Base-by-base conservation (phyloP, 306 rosid genomes). In the Inga oerstediana region DNA sequence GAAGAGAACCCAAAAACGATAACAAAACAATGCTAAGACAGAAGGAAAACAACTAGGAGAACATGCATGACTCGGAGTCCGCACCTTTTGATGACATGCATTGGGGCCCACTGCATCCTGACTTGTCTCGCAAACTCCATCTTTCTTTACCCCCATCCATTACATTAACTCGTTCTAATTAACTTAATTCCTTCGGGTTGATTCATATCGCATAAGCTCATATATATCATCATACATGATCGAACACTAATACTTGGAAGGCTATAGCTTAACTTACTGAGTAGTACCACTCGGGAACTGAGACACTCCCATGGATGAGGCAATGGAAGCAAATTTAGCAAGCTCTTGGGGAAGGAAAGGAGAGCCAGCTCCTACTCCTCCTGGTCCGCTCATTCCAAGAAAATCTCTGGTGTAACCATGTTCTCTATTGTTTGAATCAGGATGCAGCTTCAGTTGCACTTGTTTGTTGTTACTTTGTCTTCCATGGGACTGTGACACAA, bases 321-420 rank as follows among this genome's bases (percentile, higher is more conserved):
- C 88, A 27, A 88, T 80, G 19, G 93, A 78, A 64, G 92, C 90
- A 76, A 90, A 90, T 86, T 92, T 93, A 15, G 89, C 95, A 0
- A 95, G 84, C 82, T 91, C 93, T 3, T 91, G 94, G 0, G 94
- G 89, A 7, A 90, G 79, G 75, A 89, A 87, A 16, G 88, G 92
- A 62, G 79, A 87, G 1, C 56, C 75, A 71, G 35, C 56, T 44
- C 37, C 79, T 17, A 76, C 87, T 44, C 44, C 79, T 17, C 78
- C 87, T 39, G 82, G 90, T 59, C 24, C 61, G 75, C 87, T 90
- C 73, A 94, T 80, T 2, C 99, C 99, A 12, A 96, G 91, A 76
- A 96, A 96, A 81, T 96, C 99, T 48, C 99, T 88, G 2, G 99
- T 96, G 72, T 86, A 87, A 77, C 87, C 88, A 27, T 78, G 87